Evolutionary conservation across 345 rosid species (phyloP).

Genomic region (Tarenaya hassleriana): DNA sequence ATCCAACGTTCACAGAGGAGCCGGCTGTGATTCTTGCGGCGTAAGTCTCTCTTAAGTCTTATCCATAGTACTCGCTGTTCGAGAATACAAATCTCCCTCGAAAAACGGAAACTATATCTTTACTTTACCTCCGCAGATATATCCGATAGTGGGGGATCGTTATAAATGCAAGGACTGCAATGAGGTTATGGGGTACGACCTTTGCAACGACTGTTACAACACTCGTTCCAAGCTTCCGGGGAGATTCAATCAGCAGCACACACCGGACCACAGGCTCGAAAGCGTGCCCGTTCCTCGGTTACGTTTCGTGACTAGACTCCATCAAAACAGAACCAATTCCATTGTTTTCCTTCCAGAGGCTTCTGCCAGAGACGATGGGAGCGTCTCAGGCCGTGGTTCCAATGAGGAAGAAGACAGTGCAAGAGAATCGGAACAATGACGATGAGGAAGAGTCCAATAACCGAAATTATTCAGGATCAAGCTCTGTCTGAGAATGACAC

Average conservation of each 20-base stretch:
- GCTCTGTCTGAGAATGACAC: too few species aligned
- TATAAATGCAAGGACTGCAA: conserved; percentile 63
- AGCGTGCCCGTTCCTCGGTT: conserved; percentile 4
- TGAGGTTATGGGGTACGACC: too few species aligned
- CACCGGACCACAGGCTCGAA: conserved; percentile 47
- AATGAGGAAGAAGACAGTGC: too few species aligned
- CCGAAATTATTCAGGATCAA: too few species aligned
- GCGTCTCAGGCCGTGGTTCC: too few species aligned
- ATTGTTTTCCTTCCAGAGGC: not conserved
- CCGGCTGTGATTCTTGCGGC: conserved; percentile 80
- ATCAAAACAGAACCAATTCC: conserved; percentile 4
- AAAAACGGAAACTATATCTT: not conserved
- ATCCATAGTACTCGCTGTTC: not conserved
- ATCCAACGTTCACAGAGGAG: conserved; percentile 28
- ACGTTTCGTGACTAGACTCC: not conserved
- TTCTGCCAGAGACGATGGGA: not conserved
- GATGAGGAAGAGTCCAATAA: too few species aligned
- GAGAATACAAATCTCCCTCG: not conserved
- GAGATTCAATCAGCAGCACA: conserved; percentile 70
- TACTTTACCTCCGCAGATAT: conserved; percentile 38
- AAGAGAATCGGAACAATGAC: too few species aligned
- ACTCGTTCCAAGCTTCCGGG: conserved; percentile 54
- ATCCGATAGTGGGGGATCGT: conserved; percentile 67
- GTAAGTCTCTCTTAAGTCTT: conserved; percentile 19
- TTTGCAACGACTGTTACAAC: too few species aligned